Conservation (phyloP, 176 grass and related monocot genomes). For the Oryza rufipogon region DNA sequence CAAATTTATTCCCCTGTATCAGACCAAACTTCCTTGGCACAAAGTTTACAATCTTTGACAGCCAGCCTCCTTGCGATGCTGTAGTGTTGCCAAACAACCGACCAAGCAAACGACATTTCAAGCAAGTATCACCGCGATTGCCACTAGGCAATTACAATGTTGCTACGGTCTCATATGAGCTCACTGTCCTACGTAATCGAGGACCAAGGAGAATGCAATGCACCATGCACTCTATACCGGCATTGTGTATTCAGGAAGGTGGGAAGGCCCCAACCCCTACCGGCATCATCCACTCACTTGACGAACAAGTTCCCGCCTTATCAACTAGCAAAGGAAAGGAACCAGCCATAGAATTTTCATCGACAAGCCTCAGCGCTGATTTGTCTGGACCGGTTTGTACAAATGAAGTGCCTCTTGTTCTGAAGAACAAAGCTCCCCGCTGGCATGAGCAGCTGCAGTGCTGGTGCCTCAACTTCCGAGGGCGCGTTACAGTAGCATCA, state of each 20-base stretch:
- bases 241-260: constrained; percentile 64
- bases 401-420: constrained; percentile 52
- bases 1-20: constrained; percentile 38
- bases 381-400: constrained; percentile 24
- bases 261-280: constrained; percentile 78
- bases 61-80: constrained; percentile 73
- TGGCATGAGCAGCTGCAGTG: constrained; percentile 99
- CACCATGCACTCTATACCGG: constrained; percentile 83
- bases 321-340: constrained; percentile 63
- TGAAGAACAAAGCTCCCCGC: constrained; percentile 95
- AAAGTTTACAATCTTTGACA: constrained; percentile 94
- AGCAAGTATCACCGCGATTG: constrained; percentile 92
- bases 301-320: constrained; percentile 51
- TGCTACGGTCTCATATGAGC: constrained; percentile 79
- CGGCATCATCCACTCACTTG: constrained; percentile 62
- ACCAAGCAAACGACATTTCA: constrained; percentile 71
- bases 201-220: constrained; percentile 96
- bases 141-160: constrained; percentile 89
- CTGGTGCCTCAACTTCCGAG: constrained; percentile 99
- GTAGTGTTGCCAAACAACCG: constrained; percentile 56
- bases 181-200: constrained; percentile 90
- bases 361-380: constrained; percentile 53
- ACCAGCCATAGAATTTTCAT: constrained; percentile 49
- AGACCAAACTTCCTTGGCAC: constrained; percentile 98
- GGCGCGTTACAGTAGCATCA: constrained; percentile 87